Conservation (phyloP, 257 asterid genomes). For the Penstemon eatonii region DNA sequence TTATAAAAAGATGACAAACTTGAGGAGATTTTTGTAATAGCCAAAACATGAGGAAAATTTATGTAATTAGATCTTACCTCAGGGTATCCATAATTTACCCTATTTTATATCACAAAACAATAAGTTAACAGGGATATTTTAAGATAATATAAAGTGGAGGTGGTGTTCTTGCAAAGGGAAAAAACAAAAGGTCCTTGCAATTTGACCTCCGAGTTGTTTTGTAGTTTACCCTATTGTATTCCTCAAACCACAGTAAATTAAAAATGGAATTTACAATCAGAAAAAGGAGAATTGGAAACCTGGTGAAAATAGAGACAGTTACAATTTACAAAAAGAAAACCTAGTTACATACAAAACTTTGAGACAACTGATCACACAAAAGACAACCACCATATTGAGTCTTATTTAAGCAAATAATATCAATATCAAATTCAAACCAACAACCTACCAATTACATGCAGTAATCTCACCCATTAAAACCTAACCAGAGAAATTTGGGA, state of each 20-base stretch:
- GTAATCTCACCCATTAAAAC: conserved; percentile 24
- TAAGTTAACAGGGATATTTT: not conserved
- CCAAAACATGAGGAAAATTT: too few species aligned
- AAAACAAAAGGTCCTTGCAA: not conserved
- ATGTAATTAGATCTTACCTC: too few species aligned
- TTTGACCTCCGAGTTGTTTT: not conserved
- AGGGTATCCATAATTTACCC: too few species aligned
- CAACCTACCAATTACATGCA: conserved; percentile 19
- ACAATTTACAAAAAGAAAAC: not conserved
- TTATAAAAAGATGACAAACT: too few species aligned
- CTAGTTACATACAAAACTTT: not conserved
- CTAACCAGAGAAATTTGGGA: conserved; percentile 26
- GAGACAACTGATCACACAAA: conserved; percentile 1
- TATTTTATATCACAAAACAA: not conserved
- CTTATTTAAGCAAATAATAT: conserved; percentile 34
- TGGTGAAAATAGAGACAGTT: not conserved
- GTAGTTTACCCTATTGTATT: too few species aligned
- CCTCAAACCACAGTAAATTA: not conserved
- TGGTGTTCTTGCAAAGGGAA: not conserved
- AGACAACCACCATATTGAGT: conserved; percentile 3
- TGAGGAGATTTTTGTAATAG: too few species aligned
- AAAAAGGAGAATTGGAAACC: too few species aligned
- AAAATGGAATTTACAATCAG: not conserved
- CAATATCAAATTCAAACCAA: conserved; percentile 9
- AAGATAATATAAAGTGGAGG: not conserved